Evolutionary conservation across 164 flowering plant species (phyloP), one percentile per base, ranked within the genome.

Genomic region (Vitis rotundifolia): DNA sequence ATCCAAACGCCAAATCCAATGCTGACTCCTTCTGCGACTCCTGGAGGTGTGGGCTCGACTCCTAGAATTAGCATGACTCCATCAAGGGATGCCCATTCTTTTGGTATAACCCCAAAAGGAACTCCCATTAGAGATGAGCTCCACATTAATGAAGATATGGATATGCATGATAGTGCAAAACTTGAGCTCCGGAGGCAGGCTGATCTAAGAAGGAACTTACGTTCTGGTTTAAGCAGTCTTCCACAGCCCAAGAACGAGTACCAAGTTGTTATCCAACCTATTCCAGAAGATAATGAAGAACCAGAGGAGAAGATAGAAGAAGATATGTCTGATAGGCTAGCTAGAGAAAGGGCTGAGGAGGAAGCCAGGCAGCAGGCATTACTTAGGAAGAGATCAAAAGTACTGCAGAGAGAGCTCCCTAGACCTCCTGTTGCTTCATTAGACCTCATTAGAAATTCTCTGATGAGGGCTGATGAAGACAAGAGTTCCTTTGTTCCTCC

Each of bases 231-330:
- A 64, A 75, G 78, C 61, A 77, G 26, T 72, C 94, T 96, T 80
- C 99, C 99, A n/a, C 94, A 86, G 77, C 94, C 99, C 49, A 96
- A 84, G 79, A 90, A 96, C 78, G 99, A 93, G 79, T 93, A 96
- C 76, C 97, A 92, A 77, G 83, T 96, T 60, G 97, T 85, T 56
- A 65, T 88, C 50, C 92, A 86, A 56, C 89, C 90, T 3, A 66
- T 78, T 71, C 92, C 92, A 55, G 97, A 95, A 64, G 99, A 93
- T 37, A 72, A 71, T 75, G 97, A 93, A 73, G 99, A 93, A 75
- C 87, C 83, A 5, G 98, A 90, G 69, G 93, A 91, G 71, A 89
- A 76, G 71, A 91, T 96, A 68, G 99, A 96, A 74, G 98, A 93
- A 76, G 99, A 96, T 64, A 96, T 96, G 99, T 93, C 98, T 67